A percentile compares a stretch with the other conserved stretches of the same genome.
Conservation (phyloP, 768 basidiomycete genomes). For the Termitomyces sp. region DNA sequence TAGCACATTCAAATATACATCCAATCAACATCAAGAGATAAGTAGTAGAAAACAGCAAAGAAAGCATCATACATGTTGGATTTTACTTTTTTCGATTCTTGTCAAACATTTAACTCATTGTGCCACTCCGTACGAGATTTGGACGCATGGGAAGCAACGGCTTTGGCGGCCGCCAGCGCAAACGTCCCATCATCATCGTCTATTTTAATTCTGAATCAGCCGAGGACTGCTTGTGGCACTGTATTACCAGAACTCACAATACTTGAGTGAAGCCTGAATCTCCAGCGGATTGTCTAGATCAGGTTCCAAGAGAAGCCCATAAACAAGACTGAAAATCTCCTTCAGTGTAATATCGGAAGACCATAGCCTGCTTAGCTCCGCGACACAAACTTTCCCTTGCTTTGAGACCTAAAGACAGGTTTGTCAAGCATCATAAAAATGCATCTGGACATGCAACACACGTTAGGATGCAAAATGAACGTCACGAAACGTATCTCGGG, state of each 20-base stretch:
- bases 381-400: background rate
- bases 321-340: background rate
- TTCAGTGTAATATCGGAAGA: background rate
- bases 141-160: background rate
- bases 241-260: background rate
- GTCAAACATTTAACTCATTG: background rate
- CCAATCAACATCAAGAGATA: too few species aligned
- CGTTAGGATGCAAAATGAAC: background rate
- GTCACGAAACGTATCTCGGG: background rate
- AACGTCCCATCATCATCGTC: background rate
- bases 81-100: background rate
- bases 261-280: background rate
- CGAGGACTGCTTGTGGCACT: background rate
- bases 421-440: background rate
- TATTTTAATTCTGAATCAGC: background rate
- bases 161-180: background rate
- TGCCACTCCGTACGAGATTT: background rate
- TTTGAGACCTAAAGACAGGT: background rate
- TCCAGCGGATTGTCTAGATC: background rate
- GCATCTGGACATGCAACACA: background rate
- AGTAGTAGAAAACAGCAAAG: background rate
- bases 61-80: too few species aligned
- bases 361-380: background rate
- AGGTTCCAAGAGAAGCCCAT: background rate
- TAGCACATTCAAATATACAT: too few species aligned